Conservation (phyloP, 2,329 filamentous ascomycete genomes). For the Zelopaecilomyces penicillatus region DNA sequence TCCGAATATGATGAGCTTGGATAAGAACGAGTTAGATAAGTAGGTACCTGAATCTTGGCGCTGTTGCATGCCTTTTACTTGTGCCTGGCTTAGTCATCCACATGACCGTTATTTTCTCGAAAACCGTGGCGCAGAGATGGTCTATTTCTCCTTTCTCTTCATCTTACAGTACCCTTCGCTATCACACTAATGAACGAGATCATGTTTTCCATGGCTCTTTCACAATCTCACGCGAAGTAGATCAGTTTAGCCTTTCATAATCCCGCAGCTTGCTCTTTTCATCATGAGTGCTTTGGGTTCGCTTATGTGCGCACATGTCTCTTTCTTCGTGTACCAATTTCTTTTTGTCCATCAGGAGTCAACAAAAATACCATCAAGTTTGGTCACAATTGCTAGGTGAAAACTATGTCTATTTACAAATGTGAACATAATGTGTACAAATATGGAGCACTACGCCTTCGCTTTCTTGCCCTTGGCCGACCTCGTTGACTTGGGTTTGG, state of each 20-base stretch:
- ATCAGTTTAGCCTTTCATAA: conserved; percentile 51
- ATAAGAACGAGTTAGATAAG: too few relatives aligned
- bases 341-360: neutral
- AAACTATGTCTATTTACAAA: conserved; percentile 1
- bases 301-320: conserved; percentile 51
- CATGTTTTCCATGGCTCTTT: conserved; percentile 32
- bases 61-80: too few relatives aligned
- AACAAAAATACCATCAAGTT: too few relatives aligned
- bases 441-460: conserved; percentile 21
- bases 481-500: conserved; percentile 12
- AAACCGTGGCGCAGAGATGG: too few relatives aligned
- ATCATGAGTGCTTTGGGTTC: conserved; percentile 47
- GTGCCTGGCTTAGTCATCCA: conserved; percentile 10
- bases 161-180: conserved; percentile 41
- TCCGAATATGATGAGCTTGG: too few relatives aligned
- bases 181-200: conserved; percentile 27
- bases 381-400: neutral
- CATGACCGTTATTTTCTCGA: conserved; percentile 10
- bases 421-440: conserved; percentile 8
- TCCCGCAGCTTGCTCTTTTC: conserved; percentile 41
- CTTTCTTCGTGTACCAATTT: neutral
- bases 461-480: conserved; percentile 28
- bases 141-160: conserved; percentile 31
- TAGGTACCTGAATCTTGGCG: too few relatives aligned
- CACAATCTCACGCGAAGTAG: conserved; percentile 45